Evolutionary conservation across 129 eudicot species (phyloP), one percentile per base, ranked within the genome.

Genomic region (Pseudognaphalium luteoalbum): DNA sequence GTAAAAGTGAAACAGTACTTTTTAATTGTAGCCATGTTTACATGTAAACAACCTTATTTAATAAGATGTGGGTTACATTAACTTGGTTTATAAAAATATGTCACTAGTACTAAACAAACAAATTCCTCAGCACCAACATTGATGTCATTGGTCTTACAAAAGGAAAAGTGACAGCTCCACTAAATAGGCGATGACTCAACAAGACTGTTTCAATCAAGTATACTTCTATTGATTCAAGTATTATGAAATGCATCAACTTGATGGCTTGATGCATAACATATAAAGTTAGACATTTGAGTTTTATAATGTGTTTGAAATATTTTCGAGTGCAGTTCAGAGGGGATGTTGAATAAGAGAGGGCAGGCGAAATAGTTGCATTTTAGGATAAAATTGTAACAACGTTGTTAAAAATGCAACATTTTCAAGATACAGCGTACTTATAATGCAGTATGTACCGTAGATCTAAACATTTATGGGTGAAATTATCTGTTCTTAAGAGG

Each of bases 131-230:
- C 54, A 72, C 60, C 34, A 33, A 56, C 51, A 16, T 14, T 17
- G 10, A 34, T 64, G 22, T 64, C 69, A 33, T 16, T 72, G 17
- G 52, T 17, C 19, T 34, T 20, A 15, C 21, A 72, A 21, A 47
- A 56, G 33, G 47, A 72, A 72, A 57, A 72, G 76, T 57, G 20
- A 33, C 33, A 20, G 58, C 37, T 73, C 37, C 77, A 58, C 77
- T 72, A 54, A 14, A 3, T 71, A 30, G 12, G 59, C 17, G 4
- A 71, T 71, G 50, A 72, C 47, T 56, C 17, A 56, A 54, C 34
- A 30, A 25, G n/a, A 17, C 28, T 4, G 9, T 25, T 25, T 25
- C 28, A 25, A 25, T 64, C 44, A n/a, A 32, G 32, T 64, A 15
- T 34, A 12, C 12, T 17, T 25, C 4, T 64, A 16, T 7, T 11